A percentile compares a stretch with the other conserved stretches of the same genome.
Evolutionary conservation across 306 rosid species (phyloP).

Genomic region (Citrullus mucosospermus): DNA sequence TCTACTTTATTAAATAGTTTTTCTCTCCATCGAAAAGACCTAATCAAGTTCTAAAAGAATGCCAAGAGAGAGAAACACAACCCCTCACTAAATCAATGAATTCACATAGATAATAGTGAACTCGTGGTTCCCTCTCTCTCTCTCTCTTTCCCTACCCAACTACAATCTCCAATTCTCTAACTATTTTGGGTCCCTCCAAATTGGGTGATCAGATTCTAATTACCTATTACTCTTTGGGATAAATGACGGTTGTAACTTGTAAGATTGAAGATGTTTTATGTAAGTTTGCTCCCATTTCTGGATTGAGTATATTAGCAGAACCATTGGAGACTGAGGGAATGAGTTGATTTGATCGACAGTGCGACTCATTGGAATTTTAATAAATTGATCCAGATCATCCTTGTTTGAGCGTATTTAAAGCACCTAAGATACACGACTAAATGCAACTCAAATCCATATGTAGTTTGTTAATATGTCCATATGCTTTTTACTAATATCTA

Average conservation of each 20-base stretch:
- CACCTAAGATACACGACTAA: not conserved
- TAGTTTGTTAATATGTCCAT: not conserved
- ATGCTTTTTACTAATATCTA: not conserved
- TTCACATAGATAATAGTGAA: not conserved
- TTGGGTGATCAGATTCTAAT: not conserved
- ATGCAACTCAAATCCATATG: not conserved
- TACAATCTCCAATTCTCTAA: not conserved
- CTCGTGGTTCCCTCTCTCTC: not conserved
- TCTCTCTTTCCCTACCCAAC: not conserved
- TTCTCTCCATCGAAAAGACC: too few species aligned
- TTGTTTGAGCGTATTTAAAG: not conserved
- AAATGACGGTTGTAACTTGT: not conserved
- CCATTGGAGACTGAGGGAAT: not conserved
- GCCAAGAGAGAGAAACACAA: too few species aligned
- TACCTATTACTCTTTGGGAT: not conserved
- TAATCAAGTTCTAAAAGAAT: too few species aligned
- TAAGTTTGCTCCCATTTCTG: not conserved
- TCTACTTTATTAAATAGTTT: too few species aligned
- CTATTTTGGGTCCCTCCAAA: not conserved
- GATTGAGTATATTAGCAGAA: not conserved
- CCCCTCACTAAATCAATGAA: not conserved
- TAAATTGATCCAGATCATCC: not conserved
- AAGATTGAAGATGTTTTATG: not conserved
- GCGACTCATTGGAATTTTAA: not conserved
- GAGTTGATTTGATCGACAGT: not conserved